These are phyloP conservation scores for Nemania serpens DNA, from an alignment of 2,329 filamentous ascomycete genomes.

Conservation along the genomic window DNA sequence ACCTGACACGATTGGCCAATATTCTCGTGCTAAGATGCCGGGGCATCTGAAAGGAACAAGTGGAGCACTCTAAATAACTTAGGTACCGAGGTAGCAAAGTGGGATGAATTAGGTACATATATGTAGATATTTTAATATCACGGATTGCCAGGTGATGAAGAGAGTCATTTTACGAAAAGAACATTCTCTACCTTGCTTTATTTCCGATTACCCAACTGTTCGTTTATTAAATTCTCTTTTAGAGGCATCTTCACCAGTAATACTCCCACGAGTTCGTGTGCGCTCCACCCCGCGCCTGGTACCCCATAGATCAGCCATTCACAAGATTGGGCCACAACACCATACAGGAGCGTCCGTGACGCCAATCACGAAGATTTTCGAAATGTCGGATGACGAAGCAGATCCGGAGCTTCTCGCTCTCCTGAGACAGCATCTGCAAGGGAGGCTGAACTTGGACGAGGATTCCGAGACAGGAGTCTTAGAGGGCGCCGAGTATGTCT, in stretches of 20 bases:
- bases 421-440: slow-evolving; percentile 77
- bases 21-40: slow-evolving; percentile 3
- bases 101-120: background rate
- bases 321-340: slow-evolving; percentile 7
- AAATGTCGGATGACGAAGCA: slow-evolving; percentile 89
- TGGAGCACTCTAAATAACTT: background rate
- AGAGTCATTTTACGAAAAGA: background rate
- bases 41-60: background rate
- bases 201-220: background rate
- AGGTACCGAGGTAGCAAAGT: background rate
- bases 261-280: background rate
- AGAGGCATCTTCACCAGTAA: background rate
- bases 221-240: background rate
- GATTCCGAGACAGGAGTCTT: slow-evolving; percentile 82
- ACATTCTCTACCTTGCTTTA: background rate
- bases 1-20: slow-evolving; percentile 33
- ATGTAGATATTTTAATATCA: too few relatives aligned
- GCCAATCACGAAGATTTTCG: background rate
- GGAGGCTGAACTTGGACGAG: slow-evolving; percentile 57
- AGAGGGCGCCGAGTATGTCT: slow-evolving; percentile 81
- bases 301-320: slow-evolving; percentile 9
- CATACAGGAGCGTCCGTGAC: background rate
- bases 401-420: slow-evolving; percentile 87
- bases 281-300: slow-evolving; percentile 13
- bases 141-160: slow-evolving; percentile 1